A percentile compares a stretch with the other conserved stretches of the same genome.
These are phyloP conservation scores for Nemania sp. DNA, from an alignment of 2,329 filamentous ascomycete genomes.

Conservation along the genomic window DNA sequence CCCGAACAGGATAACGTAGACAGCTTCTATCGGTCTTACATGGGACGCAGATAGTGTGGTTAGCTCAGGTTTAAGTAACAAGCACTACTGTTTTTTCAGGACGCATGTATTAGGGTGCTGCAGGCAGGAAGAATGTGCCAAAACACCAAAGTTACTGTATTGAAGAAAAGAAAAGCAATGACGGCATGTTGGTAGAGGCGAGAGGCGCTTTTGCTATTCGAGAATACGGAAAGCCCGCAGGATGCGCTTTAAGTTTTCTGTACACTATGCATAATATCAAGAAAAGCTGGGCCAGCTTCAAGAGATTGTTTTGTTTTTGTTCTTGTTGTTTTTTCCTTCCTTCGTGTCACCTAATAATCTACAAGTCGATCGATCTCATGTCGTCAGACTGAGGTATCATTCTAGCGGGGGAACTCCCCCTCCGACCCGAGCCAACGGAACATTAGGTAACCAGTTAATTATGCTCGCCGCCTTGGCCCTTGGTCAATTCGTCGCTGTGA, in stretches of 20 bases:
- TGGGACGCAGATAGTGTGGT: conserved; percentile 62
- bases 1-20: conserved; percentile 75
- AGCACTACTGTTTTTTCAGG: neutral
- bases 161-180: conserved; percentile 24
- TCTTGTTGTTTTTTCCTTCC: conserved; percentile 9
- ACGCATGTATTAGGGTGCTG: conserved; percentile 14
- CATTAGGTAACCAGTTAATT: conserved; percentile 51
- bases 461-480: conserved; percentile 69
- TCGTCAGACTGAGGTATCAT: neutral
- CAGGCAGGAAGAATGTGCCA: conserved; percentile 6
- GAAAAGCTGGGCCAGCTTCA: conserved; percentile 25
- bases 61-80: neutral
- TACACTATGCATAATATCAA: conserved; percentile 36
- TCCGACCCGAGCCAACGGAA: no score
- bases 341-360: conserved; percentile 11
- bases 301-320: conserved; percentile 11
- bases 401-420: no score
- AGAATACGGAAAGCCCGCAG: conserved; percentile 28
- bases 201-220: conserved; percentile 28
- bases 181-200: conserved; percentile 24
- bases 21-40: conserved; percentile 88
- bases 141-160: conserved; percentile 5
- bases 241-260: conserved; percentile 15
- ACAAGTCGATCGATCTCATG: conserved; percentile 1
- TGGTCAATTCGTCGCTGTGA: conserved; percentile 75